Evolutionary conservation across 1,284 basidiomycete genomes (phyloP).

Genomic region (Pyrrhoderma noxium): DNA sequence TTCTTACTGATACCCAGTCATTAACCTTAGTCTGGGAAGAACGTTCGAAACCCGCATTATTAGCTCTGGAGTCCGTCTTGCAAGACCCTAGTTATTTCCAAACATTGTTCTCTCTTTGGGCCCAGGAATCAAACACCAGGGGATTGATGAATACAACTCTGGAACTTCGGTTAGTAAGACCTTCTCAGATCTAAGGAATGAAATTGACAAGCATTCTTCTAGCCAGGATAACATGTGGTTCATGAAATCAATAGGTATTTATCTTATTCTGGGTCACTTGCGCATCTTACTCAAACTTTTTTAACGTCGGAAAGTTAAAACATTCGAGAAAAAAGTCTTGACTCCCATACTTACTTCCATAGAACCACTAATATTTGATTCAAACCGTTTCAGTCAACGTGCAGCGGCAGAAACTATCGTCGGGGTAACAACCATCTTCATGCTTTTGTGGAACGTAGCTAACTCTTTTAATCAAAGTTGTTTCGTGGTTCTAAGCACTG

Average conservation of each 20-base stretch:
- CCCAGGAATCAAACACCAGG: conserved; percentile 62
- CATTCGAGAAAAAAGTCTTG: conserved; percentile 51
- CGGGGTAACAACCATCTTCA: no score
- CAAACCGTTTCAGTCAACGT: conserved; percentile 88
- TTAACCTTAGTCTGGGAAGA: conserved; percentile 57
- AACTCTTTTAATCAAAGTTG: conserved; percentile 39
- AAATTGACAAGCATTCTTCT: neutral
- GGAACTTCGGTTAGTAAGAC: conserved; percentile 40
- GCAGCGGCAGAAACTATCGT: conserved; percentile 83
- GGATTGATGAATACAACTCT: conserved; percentile 30
- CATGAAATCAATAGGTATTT: conserved; percentile 62
- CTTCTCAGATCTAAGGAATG: neutral
- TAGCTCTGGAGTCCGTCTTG: conserved; percentile 48
- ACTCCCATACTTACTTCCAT: conserved; percentile 45
- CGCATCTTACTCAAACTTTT: conserved; percentile 12
- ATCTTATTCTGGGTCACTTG: conserved; percentile 12
- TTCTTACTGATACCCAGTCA: conserved; percentile 37
- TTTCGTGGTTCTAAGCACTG: conserved; percentile 84
- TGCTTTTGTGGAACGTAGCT: conserved; percentile 39
- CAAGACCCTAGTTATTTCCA: conserved; percentile 52
- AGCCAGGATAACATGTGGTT: conserved; percentile 52
- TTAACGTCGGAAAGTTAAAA: conserved; percentile 43
- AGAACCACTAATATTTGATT: conserved; percentile 56
- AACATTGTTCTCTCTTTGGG: conserved; percentile 54
- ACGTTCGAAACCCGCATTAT: conserved; percentile 52